Evolutionary conservation across 306 rosid genomes (phyloP).

Genomic region (Lathyrus oleraceus): DNA sequence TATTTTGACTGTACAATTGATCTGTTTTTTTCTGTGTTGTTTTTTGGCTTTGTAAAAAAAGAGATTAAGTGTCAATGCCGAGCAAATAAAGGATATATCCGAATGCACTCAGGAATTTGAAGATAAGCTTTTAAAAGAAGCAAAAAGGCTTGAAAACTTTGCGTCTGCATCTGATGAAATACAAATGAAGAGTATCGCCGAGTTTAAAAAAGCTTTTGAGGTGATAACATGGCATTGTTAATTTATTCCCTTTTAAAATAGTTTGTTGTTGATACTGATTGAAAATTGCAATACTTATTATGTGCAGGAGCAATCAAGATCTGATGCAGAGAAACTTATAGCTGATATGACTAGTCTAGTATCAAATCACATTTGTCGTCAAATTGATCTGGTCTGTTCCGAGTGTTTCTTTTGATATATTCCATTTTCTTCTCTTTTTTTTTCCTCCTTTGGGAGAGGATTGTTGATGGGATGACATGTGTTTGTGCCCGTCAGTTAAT

Average conservation of each 20-base stretch:
- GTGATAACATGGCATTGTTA: constrained; percentile 37
- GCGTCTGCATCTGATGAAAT: constrained; percentile 53
- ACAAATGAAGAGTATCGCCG: constrained; percentile 66
- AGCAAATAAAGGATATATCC: constrained; percentile 70
- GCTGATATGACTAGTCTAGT: constrained; percentile 77
- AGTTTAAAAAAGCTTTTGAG: constrained; percentile 81
- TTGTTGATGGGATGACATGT: neutral
- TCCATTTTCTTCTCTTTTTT: neutral
- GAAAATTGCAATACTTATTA: neutral
- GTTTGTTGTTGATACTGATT: neutral
- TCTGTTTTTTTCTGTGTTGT: neutral
- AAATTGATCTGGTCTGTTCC: constrained; percentile 71
- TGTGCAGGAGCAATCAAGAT: constrained; percentile 81
- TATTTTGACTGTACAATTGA: constrained; percentile 2
- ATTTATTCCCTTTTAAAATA: neutral
- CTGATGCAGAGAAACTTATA: constrained; percentile 80
- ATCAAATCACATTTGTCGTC: constrained; percentile 66
- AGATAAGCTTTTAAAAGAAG: constrained; percentile 64
- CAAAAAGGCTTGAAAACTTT: constrained; percentile 60
- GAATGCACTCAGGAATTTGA: constrained; percentile 70
- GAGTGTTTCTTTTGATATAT: neutral
- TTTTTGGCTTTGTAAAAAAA: constrained; percentile 33
- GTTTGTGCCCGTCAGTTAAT: neutral
- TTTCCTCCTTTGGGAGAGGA: neutral
- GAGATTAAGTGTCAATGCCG: constrained; percentile 61